Conservation (phyloP, 2,329 filamentous ascomycete species). For the Trichoderma semiorbis region DNA sequence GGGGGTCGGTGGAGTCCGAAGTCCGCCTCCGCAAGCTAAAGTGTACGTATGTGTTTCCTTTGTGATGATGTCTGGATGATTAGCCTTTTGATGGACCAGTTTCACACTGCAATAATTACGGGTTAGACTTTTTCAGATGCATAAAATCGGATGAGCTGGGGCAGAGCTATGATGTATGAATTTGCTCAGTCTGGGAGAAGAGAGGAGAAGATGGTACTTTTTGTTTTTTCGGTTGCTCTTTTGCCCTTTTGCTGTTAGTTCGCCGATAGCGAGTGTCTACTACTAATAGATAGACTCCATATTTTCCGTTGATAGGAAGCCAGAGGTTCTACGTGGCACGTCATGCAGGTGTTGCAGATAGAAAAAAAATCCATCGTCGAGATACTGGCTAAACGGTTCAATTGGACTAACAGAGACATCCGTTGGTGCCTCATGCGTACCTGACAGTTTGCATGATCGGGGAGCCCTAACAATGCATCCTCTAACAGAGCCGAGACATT, state of each 20-base stretch:
- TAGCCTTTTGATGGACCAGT: not conserved
- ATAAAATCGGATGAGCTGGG: not conserved
- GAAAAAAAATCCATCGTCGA: not conserved
- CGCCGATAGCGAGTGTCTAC: not conserved
- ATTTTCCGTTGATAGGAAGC: not conserved
- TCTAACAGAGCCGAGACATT: not conserved
- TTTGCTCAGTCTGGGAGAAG: not conserved
- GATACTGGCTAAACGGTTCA: not conserved
- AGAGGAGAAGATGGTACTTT: not conserved
- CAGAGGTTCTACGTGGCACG: conserved; percentile 2
- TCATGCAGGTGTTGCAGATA: not conserved
- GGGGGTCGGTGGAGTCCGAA: conserved; percentile 8
- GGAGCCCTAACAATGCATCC: not conserved
- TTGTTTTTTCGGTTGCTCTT: not conserved
- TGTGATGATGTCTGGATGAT: not conserved
- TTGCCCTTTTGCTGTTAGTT: not conserved
- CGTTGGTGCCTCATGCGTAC: conserved; percentile 6
- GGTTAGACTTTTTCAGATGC: not conserved
- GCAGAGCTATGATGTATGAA: not conserved
- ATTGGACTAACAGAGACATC: not conserved
- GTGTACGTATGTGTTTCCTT: not conserved
- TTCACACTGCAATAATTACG: not conserved
- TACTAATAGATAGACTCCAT: not conserved
- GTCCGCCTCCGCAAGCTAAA: conserved; percentile 15
- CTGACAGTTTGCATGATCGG: not conserved